phyloP scores from a whole-genome alignment of 352 stramenopile species.

The Phytophthora boehmeriae region DNA sequence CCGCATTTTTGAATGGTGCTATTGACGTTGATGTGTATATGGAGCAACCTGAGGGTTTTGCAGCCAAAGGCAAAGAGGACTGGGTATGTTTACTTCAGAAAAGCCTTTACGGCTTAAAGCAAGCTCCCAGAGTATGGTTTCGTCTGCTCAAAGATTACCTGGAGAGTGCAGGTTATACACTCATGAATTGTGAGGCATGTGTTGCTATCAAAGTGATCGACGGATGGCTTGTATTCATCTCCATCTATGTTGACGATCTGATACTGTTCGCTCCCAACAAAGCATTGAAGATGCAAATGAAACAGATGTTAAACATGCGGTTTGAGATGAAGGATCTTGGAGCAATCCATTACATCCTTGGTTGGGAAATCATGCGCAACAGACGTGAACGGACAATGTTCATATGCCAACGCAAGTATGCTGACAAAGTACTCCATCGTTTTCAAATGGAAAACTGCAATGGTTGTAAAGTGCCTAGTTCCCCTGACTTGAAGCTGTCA shows the following conservation, averaged over 20 bases:
- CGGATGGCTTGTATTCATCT: conserved; percentile 17
- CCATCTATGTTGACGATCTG: conserved; percentile 31
- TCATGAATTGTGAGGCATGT: conserved; percentile 20
- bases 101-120: too few species aligned
- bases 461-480: conserved; percentile 13
- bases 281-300: conserved; percentile 13
- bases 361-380: conserved; percentile 22
- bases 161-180: conserved; percentile 13
- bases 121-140: conserved; percentile 37
- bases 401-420: conserved; percentile 24
- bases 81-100: too few species aligned
- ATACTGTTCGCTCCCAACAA: conserved; percentile 26
- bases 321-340: conserved; percentile 35
- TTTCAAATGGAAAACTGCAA: conserved; percentile 30
- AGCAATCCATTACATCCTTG: conserved; percentile 24
- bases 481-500: conserved; percentile 14
- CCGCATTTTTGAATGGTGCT: too few species aligned
- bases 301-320: conserved; percentile 4
- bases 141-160: conserved; percentile 17
- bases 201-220: too few species aligned
- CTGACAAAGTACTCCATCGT: conserved; percentile 9
- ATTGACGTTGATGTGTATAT: too few species aligned
- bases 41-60: too few species aligned
- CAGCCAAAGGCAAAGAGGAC: too few species aligned
- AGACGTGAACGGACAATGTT: conserved; percentile 10